A percentile compares a stretch with the other conserved stretches of the same genome.
phyloP scores from a whole-genome alignment of 2,329 filamentous ascomycete species.

The Drechslerella stenobrocha region DNA sequence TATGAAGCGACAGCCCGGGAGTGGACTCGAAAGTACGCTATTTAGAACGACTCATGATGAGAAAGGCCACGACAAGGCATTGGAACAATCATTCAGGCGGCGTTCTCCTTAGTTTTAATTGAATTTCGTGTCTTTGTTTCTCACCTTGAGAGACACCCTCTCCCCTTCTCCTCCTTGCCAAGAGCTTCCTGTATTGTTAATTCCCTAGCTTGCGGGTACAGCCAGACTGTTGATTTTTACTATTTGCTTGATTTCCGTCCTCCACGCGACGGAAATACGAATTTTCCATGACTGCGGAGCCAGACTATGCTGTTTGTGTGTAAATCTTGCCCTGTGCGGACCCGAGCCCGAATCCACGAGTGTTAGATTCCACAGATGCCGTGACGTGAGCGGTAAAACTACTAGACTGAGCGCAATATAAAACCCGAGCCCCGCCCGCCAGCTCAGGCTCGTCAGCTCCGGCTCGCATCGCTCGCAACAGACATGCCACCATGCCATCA shows the following conservation, averaged over 20 bases:
- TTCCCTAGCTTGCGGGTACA: constrained; percentile 39
- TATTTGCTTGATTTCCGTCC: constrained; percentile 17
- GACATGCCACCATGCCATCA: constrained; percentile 46
- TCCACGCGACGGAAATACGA: constrained; percentile 9
- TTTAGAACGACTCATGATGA: constrained; percentile 61
- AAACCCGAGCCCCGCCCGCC: not conserved
- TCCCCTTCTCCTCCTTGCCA: constrained; percentile 15
- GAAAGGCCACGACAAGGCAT: constrained; percentile 28
- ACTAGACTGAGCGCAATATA: not conserved
- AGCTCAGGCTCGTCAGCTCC: not conserved
- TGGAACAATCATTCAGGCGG: constrained; percentile 48
- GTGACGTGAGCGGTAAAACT: not conserved
- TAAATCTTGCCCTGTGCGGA: no score
- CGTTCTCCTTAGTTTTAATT: constrained; percentile 26
- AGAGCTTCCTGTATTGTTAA: constrained; percentile 43
- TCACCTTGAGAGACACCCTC: constrained; percentile 2
- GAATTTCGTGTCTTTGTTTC: not conserved
- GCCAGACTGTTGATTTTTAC: constrained; percentile 45
- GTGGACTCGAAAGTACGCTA: constrained; percentile 99
- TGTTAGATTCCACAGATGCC: not conserved
- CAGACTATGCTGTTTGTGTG: constrained; percentile 17
- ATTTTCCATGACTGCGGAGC: constrained; percentile 5
- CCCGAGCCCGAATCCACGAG: not conserved
- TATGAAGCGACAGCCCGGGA: constrained; percentile 97
- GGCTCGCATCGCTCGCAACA: constrained; percentile 2